Evolutionary conservation across 257 asterid species (phyloP), one percentile per base, ranked within the genome.

Genomic region (Lantana camara): DNA sequence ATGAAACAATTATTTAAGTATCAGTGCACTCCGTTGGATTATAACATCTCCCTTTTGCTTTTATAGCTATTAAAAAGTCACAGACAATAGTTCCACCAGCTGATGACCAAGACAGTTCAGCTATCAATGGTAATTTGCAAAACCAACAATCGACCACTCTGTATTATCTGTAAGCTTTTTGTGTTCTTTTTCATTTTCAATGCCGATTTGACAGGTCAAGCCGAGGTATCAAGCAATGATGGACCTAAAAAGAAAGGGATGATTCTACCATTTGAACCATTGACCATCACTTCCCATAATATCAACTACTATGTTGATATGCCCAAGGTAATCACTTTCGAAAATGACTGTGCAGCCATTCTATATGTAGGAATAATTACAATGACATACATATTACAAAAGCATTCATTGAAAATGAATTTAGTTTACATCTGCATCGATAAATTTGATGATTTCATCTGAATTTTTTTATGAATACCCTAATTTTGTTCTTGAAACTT

Each of bases 251-350:
- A 67, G 60, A 90, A 74, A 73, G 98, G 98, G 58, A 91, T 88
- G 98, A 88, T 91, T 72, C 91, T 91, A 52, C 98, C 98, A 64
- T 91, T 91, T 79, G 81, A 86, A 77, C 98, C 96, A 29, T 74
- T 91, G 63, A 69, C 82, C 73, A 82, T 91, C 85, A 85, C 90
- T 61, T 91, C 88, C 79, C 84, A 85, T 54, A 85, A 84, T 9
- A 88, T 91, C 76, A 91, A 88, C 75, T 91, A 91, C 77, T 91
- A 71, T 63, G 97, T 91, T 66, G 96, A 88, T 63, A 85, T 88
- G 96, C 96, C 97, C 22, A 82, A 82, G 97, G 97, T 88, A 82
- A 5, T 64, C 51, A 44, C 17, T 34, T 63, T 66, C 24, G 30
- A 11, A 55, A 30, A 38, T 45, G 2, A 2, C 32, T 27, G 32